Conservation (phyloP, 352 stramenopile species). For the Phytophthora fragariae region DNA sequence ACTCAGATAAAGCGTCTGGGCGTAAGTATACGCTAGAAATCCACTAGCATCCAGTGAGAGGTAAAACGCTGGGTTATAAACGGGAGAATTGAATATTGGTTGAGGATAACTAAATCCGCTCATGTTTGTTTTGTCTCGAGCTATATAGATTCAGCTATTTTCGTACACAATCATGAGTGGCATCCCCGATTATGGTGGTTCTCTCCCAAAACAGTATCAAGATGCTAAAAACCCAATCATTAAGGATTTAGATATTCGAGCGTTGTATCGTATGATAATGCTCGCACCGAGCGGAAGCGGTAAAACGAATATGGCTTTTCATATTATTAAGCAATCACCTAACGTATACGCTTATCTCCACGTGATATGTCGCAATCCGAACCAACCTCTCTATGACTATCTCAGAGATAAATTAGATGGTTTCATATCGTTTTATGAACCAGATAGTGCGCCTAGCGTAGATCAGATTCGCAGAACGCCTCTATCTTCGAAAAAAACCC, state of each 20-base stretch:
- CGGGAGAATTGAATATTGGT: background rate
- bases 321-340: no score
- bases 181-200: background rate
- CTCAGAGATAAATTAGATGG: no score
- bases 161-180: background rate
- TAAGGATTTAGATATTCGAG: background rate
- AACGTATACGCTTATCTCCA: no score
- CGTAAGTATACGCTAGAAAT: background rate
- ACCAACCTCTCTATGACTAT: no score
- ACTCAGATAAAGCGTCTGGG: background rate
- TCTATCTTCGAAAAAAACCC: no score
- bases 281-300: no score
- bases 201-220: background rate
- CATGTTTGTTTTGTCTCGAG: background rate
- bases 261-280: no score
- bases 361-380: no score
- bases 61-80: background rate
- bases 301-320: no score
- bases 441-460: no score
- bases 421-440: conserved; percentile 1
- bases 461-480: no score
- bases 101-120: background rate
- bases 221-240: no score
- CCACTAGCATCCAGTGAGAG: background rate
- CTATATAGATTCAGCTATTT: background rate